phyloP scores from a whole-genome alignment of 2,329 filamentous ascomycete genomes.

The Karstenula rhodostoma region DNA sequence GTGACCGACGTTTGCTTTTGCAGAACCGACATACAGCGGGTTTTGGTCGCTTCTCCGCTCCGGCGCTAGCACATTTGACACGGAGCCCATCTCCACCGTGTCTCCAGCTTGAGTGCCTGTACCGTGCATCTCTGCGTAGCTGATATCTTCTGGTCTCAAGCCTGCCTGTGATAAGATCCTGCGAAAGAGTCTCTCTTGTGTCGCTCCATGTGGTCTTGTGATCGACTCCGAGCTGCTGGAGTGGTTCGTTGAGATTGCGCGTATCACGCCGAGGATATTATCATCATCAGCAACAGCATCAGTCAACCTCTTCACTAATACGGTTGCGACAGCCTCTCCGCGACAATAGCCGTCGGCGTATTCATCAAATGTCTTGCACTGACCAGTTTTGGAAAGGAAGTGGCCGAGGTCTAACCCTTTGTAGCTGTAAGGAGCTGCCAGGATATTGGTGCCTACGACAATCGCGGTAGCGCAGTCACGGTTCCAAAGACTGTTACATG shows the following conservation, averaged over 20 bases:
- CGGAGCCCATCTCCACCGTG: slow-evolving; percentile 26
- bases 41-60: slow-evolving; percentile 7
- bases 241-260: slow-evolving; percentile 42
- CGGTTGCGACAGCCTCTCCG: slow-evolving; percentile 33
- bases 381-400: slow-evolving; percentile 32
- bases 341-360: slow-evolving; percentile 35
- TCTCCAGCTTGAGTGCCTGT: slow-evolving; percentile 45
- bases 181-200: slow-evolving; percentile 26
- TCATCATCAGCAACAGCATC: slow-evolving; percentile 30
- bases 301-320: slow-evolving; percentile 37
- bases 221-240: slow-evolving; percentile 43
- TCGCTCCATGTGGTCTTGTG: slow-evolving; percentile 34
- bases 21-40: slow-evolving; percentile 36
- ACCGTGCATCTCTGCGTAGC: slow-evolving; percentile 44
- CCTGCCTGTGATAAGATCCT: slow-evolving; percentile 42
- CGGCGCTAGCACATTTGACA: slow-evolving; percentile 24
- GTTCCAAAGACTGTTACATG: slow-evolving; percentile 34
- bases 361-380: slow-evolving; percentile 38
- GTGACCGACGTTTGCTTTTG: slow-evolving; percentile 48
- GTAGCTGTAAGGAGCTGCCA: slow-evolving; percentile 39
- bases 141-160: slow-evolving; percentile 39
- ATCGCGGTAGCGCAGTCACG: slow-evolving; percentile 37
- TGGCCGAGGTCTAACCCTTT: slow-evolving; percentile 26
- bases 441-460: slow-evolving; percentile 30
- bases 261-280: slow-evolving; percentile 35